Evolutionary conservation across 2,329 filamentous ascomycete genomes (phyloP).

Genomic region (Sarocladium brachiariae): DNA sequence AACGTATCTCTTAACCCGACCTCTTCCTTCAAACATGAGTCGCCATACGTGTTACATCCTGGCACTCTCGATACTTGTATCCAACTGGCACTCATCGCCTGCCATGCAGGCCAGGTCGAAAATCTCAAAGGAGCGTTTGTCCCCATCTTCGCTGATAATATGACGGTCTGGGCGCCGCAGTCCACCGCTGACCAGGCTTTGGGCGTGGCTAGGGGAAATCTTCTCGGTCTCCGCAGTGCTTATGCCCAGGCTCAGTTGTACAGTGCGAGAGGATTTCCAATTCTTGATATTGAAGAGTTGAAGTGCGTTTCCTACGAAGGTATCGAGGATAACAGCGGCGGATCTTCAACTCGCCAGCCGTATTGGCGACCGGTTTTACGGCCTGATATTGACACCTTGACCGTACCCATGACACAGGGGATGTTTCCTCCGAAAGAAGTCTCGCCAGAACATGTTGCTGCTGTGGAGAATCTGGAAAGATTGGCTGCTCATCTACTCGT

Average conservation of each 20-base stretch:
- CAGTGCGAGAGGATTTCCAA: neutral
- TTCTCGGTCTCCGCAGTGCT: neutral
- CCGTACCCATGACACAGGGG: neutral
- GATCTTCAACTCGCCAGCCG: neutral
- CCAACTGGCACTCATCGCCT: slow-evolving; percentile 4
- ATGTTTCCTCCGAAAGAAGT: neutral
- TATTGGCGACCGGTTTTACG: neutral
- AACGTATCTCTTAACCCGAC: neutral
- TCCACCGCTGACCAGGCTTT: neutral
- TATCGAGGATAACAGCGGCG: neutral
- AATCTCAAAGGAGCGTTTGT: slow-evolving; percentile 25
- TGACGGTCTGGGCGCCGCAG: slow-evolving; percentile 17
- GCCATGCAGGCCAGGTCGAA: slow-evolving; percentile 7
- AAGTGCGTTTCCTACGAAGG: slow-evolving; percentile 1
- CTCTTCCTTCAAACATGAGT: slow-evolving; percentile 14
- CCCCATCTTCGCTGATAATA: slow-evolving; percentile 21
- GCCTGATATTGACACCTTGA: neutral
- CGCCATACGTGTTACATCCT: slow-evolving; percentile 7
- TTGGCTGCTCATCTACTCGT: neutral
- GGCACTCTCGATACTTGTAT: slow-evolving; percentile 6
- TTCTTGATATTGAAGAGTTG: neutral
- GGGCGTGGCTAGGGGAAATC: neutral
- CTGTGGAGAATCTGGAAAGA: neutral
- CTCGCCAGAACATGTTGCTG: neutral
- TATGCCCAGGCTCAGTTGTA: neutral